Percentiles rank a stretch among this genome's conserved stretches.
phyloP scores from a whole-genome alignment of 1,284 basidiomycete species.

The Moesziomyces globuligerus region DNA sequence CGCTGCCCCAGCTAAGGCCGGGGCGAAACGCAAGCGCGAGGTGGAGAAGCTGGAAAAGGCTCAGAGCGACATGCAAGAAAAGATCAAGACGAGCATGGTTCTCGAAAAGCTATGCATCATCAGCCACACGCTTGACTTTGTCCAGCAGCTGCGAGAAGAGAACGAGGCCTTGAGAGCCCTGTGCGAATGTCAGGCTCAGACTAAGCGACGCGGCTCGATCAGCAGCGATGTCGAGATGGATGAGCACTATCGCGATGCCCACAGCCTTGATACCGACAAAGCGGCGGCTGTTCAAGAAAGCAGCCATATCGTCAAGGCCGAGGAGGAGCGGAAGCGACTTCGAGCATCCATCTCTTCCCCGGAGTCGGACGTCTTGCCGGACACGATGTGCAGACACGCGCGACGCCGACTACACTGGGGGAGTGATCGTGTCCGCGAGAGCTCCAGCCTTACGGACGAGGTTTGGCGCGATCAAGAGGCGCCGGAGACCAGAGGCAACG shows the following conservation, averaged over 20 bases:
- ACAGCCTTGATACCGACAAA: constrained; percentile 6
- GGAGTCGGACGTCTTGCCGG: not conserved
- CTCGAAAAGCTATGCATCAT: constrained; percentile 66
- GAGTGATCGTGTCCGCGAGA: constrained; percentile 39
- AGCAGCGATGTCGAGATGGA: constrained; percentile 21
- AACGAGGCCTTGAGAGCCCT: constrained; percentile 35
- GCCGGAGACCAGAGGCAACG: too few species aligned
- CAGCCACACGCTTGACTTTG: constrained; percentile 58
- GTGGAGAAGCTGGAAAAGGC: constrained; percentile 30
- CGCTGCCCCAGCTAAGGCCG: constrained; percentile 3
- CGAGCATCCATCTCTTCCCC: constrained; percentile 3
- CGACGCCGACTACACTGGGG: constrained; percentile 52
- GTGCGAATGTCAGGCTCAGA: constrained; percentile 28
- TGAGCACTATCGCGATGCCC: constrained; percentile 31
- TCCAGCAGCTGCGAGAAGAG: constrained; percentile 40
- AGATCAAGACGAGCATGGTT: constrained; percentile 50
- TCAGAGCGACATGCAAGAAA: constrained; percentile 34
- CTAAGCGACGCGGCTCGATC: constrained; percentile 7
- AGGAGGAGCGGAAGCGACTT: too few species aligned
- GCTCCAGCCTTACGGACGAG: constrained; percentile 7
- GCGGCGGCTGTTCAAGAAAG: too few species aligned
- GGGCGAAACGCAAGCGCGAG: constrained; percentile 23
- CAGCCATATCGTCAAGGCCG: too few species aligned
- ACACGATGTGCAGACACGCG: constrained; percentile 4
- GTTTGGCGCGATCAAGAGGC: constrained; percentile 9